Base-by-base conservation (phyloP, 345 rosid species). In the Reutealis trisperma region DNA sequence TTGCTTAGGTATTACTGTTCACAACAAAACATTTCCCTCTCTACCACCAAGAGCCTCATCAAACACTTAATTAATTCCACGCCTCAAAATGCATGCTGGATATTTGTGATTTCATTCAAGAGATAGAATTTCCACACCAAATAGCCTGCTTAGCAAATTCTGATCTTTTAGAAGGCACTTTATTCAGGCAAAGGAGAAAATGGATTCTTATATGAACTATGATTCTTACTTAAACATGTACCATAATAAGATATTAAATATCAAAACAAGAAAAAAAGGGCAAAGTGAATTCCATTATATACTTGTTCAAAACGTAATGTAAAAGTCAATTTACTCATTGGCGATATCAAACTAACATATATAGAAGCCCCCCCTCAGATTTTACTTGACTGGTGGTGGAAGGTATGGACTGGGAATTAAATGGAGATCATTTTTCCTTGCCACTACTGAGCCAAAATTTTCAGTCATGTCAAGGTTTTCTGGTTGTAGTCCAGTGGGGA, bases 401-500 rank as follows among this genome's bases (percentile, higher is more conserved):
- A 1, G 12, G 4, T 32, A 51, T 10, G 63, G 77, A 19, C 14
- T 51, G 24, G 77, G 77, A n/a, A 63, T 54, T 51, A 64, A 1
- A 5, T 63, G 16, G 34, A 64, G 71, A 6, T 74, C 71, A 14
- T 21, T 63, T 52, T 64, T 74, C 62, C 63, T 74, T n/a, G 6
- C 21, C 8, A 54, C 37, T 7, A 15, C 52, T 2, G 2, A 4
- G 8, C 77, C 63, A 54, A 64, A 52, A 63, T 6, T 27, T 27
- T 74, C 77, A n/a, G 6, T 5, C 52, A 74, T 74, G 71, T 74
- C 71, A n/a, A 64, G 63, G n/a, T 15, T 66, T 63, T 63, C 24
- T 34, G 68, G 70, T 2, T 22, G 52, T 34, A 34, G n/a, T 16
- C 77, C 77, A 0, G 4, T 21, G 4, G 70, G 63, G 21, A 74